phyloP scores from a whole-genome alignment of 1,284 basidiomycete genomes.

The Butyriboletus regius region DNA sequence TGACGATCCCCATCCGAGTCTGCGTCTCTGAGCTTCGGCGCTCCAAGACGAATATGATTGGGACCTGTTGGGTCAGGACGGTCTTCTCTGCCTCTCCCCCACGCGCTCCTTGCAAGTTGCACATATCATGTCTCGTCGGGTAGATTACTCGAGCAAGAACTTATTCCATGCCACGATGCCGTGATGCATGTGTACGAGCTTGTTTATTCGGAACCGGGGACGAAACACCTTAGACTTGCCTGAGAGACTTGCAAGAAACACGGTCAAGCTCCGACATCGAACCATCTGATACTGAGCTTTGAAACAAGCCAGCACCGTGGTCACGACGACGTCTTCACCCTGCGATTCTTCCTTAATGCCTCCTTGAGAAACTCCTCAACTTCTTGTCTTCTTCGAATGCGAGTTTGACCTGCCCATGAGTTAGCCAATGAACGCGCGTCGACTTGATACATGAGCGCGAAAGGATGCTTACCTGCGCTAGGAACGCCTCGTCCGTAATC shows the following conservation, averaged over 20 bases:
- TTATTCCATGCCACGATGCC: neutral
- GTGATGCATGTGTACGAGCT: neutral
- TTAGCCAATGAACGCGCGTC: neutral
- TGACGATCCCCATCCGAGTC: no score
- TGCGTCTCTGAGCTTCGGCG: no score
- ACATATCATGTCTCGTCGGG: neutral
- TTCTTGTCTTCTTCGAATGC: conserved; percentile 26
- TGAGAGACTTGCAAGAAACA: neutral
- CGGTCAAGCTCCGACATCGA: neutral
- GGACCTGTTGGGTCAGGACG: no score
- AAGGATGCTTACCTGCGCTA: conserved; percentile 13
- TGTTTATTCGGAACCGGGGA: neutral
- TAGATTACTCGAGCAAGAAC: neutral
- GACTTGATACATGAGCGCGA: neutral
- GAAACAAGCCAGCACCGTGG: no score
- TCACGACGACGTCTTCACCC: neutral
- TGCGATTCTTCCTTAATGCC: neutral
- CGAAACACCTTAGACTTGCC: neutral
- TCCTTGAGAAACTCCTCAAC: conserved; percentile 6
- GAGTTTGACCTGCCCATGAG: conserved; percentile 20
- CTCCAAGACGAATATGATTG: no score
- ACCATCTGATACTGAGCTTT: no score
- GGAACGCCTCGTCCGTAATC: conserved; percentile 43
- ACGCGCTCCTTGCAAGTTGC: no score
- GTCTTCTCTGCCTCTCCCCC: no score